Evolutionary conservation across 345 rosid species (phyloP).

Genomic region (Acer campestre): DNA sequence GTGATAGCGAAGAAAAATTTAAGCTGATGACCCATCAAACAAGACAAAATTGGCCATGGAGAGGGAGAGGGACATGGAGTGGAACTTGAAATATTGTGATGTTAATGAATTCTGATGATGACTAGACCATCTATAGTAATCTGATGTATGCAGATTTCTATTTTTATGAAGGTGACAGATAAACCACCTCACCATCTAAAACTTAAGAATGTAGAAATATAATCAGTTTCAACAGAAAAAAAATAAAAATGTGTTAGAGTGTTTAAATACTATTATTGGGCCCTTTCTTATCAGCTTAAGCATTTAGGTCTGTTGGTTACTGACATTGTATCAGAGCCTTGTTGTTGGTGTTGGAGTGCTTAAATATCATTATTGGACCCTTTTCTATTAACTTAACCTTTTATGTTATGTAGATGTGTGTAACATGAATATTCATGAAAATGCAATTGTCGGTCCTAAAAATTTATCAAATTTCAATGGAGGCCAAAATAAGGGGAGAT

Average conservation of each 20-base stretch:
- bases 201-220: too few species aligned
- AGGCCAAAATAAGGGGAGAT: not conserved
- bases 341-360: too few species aligned
- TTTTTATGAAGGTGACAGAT: not conserved
- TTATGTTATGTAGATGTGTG: not conserved
- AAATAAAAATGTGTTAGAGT: too few species aligned
- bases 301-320: too few species aligned
- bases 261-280: too few species aligned
- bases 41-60: not conserved
- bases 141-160: constrained; percentile 4
- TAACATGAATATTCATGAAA: too few species aligned
- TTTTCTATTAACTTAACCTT: too few species aligned
- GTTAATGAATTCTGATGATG: constrained; percentile 28
- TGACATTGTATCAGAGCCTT: too few species aligned
- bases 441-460: not conserved
- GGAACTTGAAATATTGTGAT: constrained; percentile 22
- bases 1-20: not conserved
- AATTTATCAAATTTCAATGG: not conserved
- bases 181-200: not conserved
- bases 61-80: not conserved
- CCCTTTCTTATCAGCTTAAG: too few species aligned
- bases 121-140: not conserved
- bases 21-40: not conserved
- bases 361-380: too few species aligned
- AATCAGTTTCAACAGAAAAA: not conserved